Base-by-base conservation (phyloP, 768 basidiomycete species). In the Psilocybe azurescens region DNA sequence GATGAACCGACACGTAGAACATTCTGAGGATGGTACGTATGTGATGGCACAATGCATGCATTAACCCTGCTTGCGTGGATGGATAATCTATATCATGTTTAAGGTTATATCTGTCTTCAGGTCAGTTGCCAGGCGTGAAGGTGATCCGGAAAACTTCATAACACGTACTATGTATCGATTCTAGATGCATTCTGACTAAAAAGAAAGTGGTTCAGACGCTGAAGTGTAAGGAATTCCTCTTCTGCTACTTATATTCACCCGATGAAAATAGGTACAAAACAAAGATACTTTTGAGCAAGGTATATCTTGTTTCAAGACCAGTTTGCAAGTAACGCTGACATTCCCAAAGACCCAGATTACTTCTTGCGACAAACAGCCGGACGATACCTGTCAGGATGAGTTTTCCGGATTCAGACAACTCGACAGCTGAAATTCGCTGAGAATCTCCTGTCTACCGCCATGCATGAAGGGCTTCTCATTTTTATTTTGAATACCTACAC, bases 91-190 rank as follows among this genome's bases (percentile, higher is more conserved):
- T 24, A 24, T 24, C 93, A 13, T 95, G 93, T 71, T 95, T 94
- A 71, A 83, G 84, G 24, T 70, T 81, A 8, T 95, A 94, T 69
- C 72, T 95, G 87, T 89, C 51, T 94, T 89, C 72, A 95, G 93
- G 93, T 79, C 81, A 39, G 70, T 93, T 38, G 89, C 87, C 63
- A 89, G 95, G 58, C 76, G 74, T 47, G 92, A 94, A 71, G 94
- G 94, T 11, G 86, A 89, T 58, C 77, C 93, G 14, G 82, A 78
- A 24, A 81, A 79, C 18, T 92, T 95, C 1, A 83, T 88, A 1
- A 24, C 24, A 24, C 24, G 24, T 24, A 24, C 24, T 24, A 24
- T 24, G 24, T 24, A 24, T 24, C 24, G 24, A 24, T 24, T 24
- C 24, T 24, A 24, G 24, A 24, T 24, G 24, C 24, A 24, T 24